Evolutionary conservation across 768 basidiomycete species (phyloP), one percentile per base, ranked within the genome.

Genomic region (Lyophyllum shimeji): DNA sequence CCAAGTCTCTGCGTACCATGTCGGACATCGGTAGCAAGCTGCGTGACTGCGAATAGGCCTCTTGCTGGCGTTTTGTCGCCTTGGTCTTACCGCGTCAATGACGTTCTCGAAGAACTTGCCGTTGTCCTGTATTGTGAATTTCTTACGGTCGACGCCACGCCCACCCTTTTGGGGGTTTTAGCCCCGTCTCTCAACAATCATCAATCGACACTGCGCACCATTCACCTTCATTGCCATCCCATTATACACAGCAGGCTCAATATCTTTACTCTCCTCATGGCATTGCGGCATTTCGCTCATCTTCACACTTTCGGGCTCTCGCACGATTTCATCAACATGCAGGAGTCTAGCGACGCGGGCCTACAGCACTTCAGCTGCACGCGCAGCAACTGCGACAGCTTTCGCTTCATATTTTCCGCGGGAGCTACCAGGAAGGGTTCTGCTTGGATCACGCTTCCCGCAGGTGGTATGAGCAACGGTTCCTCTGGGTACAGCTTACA

Each of bases 171-270:
- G 24, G 39, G 25, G 1, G 20, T 51, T 24, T 51, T 51, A 23
- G 50, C 18, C 5, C 50, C 50, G 8, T 42, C 43, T 18, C 40
- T 51, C n/a, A 51, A 40, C 39, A 43, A 43, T 27, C 50, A 51
- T 11, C 25, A 21, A 15, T 13, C 13, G 23, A 51, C 50, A 9
- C 17, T 51, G 21, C 39, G 25, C 21, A 11, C 37, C 21, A 37
- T 51, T 23, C 39, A 42, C 2, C 21, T 45, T 15, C 12, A 45
- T n/a, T 6, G 9, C 2, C 23, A 48, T 24, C 29, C 29, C 9
- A 29, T 29, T 5, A 24, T 3, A 17, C 4, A n/a, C n/a, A 12
- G 7, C 12, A 34, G 18, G 15, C 27, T 20, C 47, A 21, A 29
- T n/a, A 5, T n/a, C 11, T 33, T 17, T 3, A 2, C 25, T n/a